phyloP scores from a whole-genome alignment of 495 filamentous ascomycete species.

The Evansstolkia leycettana region DNA sequence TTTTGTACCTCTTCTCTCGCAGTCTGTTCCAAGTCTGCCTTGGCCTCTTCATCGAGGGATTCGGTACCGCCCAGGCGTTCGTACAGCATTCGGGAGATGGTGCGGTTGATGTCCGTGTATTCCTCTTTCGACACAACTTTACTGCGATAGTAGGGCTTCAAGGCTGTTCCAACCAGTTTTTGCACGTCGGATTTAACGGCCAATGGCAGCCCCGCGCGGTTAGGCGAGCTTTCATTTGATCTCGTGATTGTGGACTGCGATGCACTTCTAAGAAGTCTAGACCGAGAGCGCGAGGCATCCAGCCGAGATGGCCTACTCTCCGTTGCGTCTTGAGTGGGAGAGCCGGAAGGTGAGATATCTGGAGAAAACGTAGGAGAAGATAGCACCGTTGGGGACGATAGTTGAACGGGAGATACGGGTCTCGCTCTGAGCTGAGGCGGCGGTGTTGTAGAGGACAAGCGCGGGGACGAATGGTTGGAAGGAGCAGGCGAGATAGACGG shows the following conservation, averaged over 20 bases:
- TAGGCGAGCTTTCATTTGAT: slow-evolving; percentile 44
- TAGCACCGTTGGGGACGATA: slow-evolving; percentile 52
- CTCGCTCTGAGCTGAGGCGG: slow-evolving; percentile 50
- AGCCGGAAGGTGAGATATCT: slow-evolving; percentile 26
- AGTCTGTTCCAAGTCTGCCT: slow-evolving; percentile 52
- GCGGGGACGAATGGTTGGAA: slow-evolving; percentile 55
- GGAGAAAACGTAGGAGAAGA: slow-evolving; percentile 48
- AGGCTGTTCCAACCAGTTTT: slow-evolving; percentile 61
- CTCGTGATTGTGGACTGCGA: slow-evolving; percentile 17
- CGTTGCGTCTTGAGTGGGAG: slow-evolving; percentile 7
- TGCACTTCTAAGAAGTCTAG: slow-evolving; percentile 24
- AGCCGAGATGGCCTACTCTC: slow-evolving; percentile 7
- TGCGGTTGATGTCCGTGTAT: slow-evolving; percentile 78
- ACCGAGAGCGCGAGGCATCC: slow-evolving; percentile 8
- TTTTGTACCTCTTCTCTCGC: slow-evolving; percentile 64
- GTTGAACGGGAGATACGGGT: slow-evolving; percentile 53
- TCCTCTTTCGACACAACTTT: slow-evolving; percentile 65
- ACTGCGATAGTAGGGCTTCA: slow-evolving; percentile 63
- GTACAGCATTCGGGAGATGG: slow-evolving; percentile 74
- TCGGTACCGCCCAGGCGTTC: slow-evolving; percentile 56
- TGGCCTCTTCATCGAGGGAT: slow-evolving; percentile 42
- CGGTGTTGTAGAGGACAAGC: slow-evolving; percentile 59
- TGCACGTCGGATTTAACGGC: slow-evolving; percentile 72
- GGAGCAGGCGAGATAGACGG: slow-evolving; percentile 60
- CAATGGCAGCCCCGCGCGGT: slow-evolving; percentile 44